These are phyloP conservation scores for Daldinia sp. DNA, from an alignment of 2,329 filamentous ascomycete genomes.

Conservation along the genomic window DNA sequence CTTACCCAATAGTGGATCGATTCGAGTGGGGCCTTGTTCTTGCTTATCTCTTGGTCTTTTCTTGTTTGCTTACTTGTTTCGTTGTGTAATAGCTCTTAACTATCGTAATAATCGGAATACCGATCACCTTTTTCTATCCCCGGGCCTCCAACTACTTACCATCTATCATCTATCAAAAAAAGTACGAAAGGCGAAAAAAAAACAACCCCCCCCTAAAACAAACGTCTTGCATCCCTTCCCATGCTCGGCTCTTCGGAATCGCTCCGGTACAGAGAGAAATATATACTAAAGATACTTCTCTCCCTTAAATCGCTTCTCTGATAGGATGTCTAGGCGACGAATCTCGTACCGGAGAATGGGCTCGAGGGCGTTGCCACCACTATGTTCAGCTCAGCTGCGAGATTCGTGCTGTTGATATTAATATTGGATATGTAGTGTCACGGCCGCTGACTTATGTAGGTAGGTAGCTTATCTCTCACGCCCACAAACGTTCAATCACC, in stretches of 20 bases:
- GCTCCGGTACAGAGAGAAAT: not conserved
- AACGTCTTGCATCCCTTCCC: not conserved
- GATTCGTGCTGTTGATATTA: conserved; percentile 8
- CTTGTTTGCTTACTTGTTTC: conserved; percentile 33
- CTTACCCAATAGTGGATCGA: conserved; percentile 21
- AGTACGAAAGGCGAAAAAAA: too few relatives aligned
- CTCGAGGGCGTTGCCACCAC: not conserved
- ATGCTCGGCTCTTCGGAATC: not conserved
- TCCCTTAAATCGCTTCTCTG: not conserved
- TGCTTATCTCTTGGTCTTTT: conserved; percentile 31
- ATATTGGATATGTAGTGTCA: conserved; percentile 14
- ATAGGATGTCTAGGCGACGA: conserved; percentile 6
- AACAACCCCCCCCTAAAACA: not conserved
- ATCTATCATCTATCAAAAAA: not conserved
- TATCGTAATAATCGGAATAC: conserved; percentile 1
- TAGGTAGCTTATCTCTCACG: not conserved
- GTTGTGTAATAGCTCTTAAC: conserved; percentile 23
- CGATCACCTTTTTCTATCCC: not conserved
- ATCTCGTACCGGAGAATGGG: not conserved
- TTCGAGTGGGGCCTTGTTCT: conserved; percentile 9
- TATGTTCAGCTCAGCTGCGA: not conserved
- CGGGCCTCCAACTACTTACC: not conserved
- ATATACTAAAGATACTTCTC: too few relatives aligned
- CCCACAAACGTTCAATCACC: not conserved
- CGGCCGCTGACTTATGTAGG: too few relatives aligned